Conservation (phyloP, 345 rosid genomes). For the Limnanthes douglasii region DNA sequence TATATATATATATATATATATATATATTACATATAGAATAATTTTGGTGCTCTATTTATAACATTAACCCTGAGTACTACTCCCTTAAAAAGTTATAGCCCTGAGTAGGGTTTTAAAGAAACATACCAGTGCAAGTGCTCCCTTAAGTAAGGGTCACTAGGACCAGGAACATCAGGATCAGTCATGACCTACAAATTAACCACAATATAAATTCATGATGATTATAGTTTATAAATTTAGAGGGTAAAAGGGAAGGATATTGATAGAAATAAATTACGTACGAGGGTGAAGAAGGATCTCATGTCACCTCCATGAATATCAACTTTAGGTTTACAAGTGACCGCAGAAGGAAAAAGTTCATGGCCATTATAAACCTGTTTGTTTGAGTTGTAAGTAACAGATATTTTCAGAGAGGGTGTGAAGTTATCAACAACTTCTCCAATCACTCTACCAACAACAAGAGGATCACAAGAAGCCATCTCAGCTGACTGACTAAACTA, state of each 20-base stretch:
- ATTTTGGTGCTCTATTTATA: too few relatives aligned
- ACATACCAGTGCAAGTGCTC: constrained; percentile 94
- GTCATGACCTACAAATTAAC: constrained; percentile 57
- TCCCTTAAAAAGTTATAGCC: too few relatives aligned
- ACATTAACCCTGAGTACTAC: too few relatives aligned
- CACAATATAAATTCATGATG: background rate
- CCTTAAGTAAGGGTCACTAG: constrained; percentile 87
- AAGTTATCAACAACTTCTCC: constrained; percentile 76
- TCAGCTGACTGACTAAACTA: too few relatives aligned
- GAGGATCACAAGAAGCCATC: constrained; percentile 66
- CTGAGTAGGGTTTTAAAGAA: too few relatives aligned
- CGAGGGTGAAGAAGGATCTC: constrained; percentile 97
- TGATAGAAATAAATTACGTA: too few relatives aligned
- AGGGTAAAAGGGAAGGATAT: background rate
- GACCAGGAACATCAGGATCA: constrained; percentile 98
- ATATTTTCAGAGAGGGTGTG: constrained; percentile 43
- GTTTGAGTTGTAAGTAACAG: constrained; percentile 47
- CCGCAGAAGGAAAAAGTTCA: constrained; percentile 67
- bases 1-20: too few relatives aligned
- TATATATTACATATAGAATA: too few relatives aligned
- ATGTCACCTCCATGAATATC: constrained; percentile 78
- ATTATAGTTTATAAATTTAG: background rate
- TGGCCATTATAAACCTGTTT: constrained; percentile 84
- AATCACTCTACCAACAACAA: constrained; percentile 73
- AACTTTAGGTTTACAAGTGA: constrained; percentile 66